Evolutionary conservation across 208 protist species (phyloP).

Genomic region (Leishmania tropica): DNA sequence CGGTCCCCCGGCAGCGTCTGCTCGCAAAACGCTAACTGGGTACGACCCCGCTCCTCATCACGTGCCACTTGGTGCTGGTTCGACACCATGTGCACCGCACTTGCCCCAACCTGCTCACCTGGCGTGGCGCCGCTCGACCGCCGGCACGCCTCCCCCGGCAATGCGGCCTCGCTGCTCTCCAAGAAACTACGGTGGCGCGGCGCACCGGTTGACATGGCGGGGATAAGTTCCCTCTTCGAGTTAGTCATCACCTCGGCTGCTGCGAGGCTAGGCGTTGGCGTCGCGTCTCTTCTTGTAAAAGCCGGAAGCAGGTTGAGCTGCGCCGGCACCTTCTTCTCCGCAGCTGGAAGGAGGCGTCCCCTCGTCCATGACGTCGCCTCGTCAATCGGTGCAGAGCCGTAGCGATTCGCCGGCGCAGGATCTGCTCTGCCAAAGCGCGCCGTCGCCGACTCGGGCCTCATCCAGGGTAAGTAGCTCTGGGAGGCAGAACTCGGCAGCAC

Average conservation of each 20-base stretch:
- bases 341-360: neutral
- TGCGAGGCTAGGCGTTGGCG: neutral
- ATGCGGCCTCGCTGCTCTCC: neutral
- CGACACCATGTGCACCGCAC: too few species aligned
- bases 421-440: neutral
- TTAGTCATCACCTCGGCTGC: neutral
- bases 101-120: too few species aligned
- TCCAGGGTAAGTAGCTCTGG: neutral
- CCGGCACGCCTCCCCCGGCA: neutral
- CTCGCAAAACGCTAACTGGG: neutral
- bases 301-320: neutral
- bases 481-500: neutral
- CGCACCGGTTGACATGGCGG: neutral
- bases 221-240: neutral
- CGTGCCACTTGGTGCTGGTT: neutral
- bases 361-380: conserved; percentile 1
- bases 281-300: neutral
- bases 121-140: neutral
- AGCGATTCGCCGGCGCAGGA: conserved; percentile 11
- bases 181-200: neutral
- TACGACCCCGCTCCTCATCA: neutral
- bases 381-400: conserved; percentile 3
- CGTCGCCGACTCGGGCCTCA: neutral
- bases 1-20: conserved; percentile 7
- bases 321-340: neutral